Evolutionary conservation across 1,139 yeast genomes (phyloP).

Genomic region (Sugiyamaella xylanicola): DNA sequence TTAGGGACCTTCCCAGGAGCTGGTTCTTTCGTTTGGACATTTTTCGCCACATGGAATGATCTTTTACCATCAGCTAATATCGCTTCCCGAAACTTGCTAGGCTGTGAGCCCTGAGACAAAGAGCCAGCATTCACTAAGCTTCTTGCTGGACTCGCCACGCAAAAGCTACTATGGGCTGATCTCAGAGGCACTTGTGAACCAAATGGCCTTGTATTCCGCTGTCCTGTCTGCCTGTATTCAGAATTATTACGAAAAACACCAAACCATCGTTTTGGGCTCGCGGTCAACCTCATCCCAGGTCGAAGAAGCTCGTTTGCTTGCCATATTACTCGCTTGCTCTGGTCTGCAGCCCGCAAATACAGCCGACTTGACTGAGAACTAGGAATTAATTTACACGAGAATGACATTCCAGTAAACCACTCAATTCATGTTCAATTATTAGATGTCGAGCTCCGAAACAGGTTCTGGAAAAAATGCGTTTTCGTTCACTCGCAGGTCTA

Average conservation of each 20-base stretch:
- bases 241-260: no score
- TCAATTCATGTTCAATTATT: constrained; percentile 1
- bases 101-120: no score
- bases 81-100: no score
- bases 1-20: no score
- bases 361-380: neutral
- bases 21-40: no score
- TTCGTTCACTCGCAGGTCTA: neutral
- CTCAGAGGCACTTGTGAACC: no score
- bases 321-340: neutral
- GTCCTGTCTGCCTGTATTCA: no score
- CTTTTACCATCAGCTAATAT: neutral
- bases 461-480: neutral
- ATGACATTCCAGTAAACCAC: neutral
- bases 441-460: neutral
- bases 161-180: no score
- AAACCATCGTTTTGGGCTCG: neutral
- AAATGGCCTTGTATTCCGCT: no score
- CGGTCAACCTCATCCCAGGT: no score
- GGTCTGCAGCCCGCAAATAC: neutral
- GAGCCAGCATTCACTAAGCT: no score
- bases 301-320: neutral
- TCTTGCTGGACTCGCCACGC: no score
- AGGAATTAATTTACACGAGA: constrained; percentile 1
- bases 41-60: neutral